phyloP scores from a whole-genome alignment of 768 basidiomycete genomes.

The Tephrocybe sp. region DNA sequence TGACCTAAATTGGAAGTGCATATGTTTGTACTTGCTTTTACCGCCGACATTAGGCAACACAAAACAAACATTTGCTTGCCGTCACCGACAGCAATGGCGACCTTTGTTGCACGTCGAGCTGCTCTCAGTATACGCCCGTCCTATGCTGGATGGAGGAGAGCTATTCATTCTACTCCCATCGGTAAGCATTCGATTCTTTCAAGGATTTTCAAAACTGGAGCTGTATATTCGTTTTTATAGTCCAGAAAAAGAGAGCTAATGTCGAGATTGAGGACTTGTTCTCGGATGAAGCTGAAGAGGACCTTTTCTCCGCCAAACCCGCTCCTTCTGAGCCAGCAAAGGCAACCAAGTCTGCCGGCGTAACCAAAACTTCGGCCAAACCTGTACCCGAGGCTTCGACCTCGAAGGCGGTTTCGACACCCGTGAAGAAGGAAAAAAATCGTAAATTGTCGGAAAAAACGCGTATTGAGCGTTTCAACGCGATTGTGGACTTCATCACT shows the following conservation, averaged over 20 bases:
- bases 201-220: not conserved
- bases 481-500: constrained; percentile 3
- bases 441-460: constrained; percentile 1
- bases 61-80: not conserved
- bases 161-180: constrained; percentile 8
- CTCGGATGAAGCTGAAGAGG: constrained; percentile 7
- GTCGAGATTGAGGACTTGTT: constrained; percentile 14
- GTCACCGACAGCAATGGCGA: constrained; percentile 6
- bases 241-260: constrained; percentile 12
- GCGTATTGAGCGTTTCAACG: constrained; percentile 2
- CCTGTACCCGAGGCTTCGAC: not conserved
- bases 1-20: not conserved
- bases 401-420: not conserved
- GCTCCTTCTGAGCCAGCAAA: not conserved
- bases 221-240: not conserved
- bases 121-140: not conserved
- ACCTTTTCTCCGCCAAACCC: constrained; percentile 1
- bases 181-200: constrained; percentile 1
- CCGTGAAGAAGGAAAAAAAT: not conserved
- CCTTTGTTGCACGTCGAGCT: constrained; percentile 5
- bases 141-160: not conserved
- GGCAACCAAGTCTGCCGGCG: not conserved
- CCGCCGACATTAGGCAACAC: not conserved
- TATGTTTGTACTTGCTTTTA: not conserved
- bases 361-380: not conserved